Conservation (phyloP, 257 asterid genomes). For the Solanum rostratum region DNA sequence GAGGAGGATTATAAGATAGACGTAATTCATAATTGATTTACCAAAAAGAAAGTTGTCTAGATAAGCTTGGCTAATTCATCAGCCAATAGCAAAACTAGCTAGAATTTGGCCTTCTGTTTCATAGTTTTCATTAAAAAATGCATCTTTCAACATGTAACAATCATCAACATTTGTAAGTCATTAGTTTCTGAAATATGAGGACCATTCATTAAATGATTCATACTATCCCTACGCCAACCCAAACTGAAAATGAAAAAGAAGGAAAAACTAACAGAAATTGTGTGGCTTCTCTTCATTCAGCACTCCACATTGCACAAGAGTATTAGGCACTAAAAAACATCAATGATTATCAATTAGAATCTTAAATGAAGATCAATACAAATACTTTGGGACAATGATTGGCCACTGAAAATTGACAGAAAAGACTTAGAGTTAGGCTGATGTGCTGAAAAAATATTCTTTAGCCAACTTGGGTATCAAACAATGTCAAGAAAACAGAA, state of each 20-base stretch:
- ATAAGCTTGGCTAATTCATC: background rate
- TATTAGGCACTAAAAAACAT: background rate
- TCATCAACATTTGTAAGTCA: background rate
- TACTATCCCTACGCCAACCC: background rate
- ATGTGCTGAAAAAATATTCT: background rate
- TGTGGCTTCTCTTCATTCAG: background rate
- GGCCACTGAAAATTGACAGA: conserved; percentile 1
- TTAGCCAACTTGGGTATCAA: background rate
- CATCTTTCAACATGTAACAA: background rate
- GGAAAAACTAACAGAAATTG: background rate
- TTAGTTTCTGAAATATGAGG: background rate
- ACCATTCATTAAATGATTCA: background rate
- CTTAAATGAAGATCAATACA: background rate
- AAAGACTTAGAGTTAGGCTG: background rate
- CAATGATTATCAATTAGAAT: background rate
- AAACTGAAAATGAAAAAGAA: too few species aligned
- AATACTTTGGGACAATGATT: background rate
- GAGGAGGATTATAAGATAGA: background rate
- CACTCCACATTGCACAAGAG: background rate
- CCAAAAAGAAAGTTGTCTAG: background rate
- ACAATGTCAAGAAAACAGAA: background rate
- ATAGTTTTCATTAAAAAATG: background rate
- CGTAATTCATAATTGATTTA: background rate
- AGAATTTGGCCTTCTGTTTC: background rate
- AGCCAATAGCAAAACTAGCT: background rate